Evolutionary conservation across 768 basidiomycete species (phyloP), one percentile per base, ranked within the genome.

Genomic region (Collybia nuda): DNA sequence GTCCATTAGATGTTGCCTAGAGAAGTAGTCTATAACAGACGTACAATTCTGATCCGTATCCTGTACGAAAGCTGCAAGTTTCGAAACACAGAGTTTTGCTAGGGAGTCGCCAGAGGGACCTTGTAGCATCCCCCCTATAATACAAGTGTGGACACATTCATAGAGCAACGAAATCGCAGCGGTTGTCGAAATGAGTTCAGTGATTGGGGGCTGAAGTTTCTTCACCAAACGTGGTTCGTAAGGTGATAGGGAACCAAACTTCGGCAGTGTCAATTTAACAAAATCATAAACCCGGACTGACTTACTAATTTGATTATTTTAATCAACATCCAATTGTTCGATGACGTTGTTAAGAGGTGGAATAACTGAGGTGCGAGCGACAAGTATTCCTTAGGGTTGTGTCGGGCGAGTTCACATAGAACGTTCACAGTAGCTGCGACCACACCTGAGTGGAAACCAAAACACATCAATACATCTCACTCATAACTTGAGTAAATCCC

Each of bases 321-420:
- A 68, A 99, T 99, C 52, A 99, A 79, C 92, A 98, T 96, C 97
- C 97, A 99, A 60, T 99, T 99, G 67, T 99, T 98, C 8, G 90
- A 88, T 9, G 93, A 93, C 2, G 87, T 93, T 0, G 93, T 97
- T 52, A 99, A 73, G 9, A 98, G 78, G 60, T 90, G 92, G 67
- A 98, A 99, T 47, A 98, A 68, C 58, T 90, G 90, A 8, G 97
- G 97, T 2, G 96, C 97, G 36, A 99, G 70, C 3, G 85, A 76
- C 6, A 99, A 76, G 63, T 93, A 94, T 52, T 90, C 88, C 51
- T 73, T 70, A 6, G 95, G 93, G 54, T 86, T 85, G 40, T 80
- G 75, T 50, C 91, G 81, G 11, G 91, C 88, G 32, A 98, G 77
- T 69, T 99, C 97, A 64, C 94, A 96, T 5, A 99, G 74, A 36